phyloP scores from a whole-genome alignment of 305 asterid species.

The Fraxinus dipetala region DNA sequence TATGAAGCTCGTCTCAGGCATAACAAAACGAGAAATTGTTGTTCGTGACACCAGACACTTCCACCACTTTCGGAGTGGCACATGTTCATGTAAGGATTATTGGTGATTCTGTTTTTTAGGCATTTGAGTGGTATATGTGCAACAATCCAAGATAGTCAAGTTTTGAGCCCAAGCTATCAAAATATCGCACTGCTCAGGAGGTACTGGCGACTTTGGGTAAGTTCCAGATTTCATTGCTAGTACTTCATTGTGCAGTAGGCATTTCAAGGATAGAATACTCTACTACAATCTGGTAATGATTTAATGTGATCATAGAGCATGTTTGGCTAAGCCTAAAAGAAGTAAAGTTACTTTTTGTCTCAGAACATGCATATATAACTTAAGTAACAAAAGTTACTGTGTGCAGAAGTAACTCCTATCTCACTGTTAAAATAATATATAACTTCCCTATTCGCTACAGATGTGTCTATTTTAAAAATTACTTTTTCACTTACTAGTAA shows the following conservation, averaged over 20 bases:
- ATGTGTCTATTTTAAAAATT: neutral
- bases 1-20: slow-evolving; percentile 61
- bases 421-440: neutral
- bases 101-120: slow-evolving; percentile 47
- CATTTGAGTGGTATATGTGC: slow-evolving; percentile 6
- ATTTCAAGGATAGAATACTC: neutral
- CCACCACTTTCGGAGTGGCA: slow-evolving; percentile 65
- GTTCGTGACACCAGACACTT: slow-evolving; percentile 61
- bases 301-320: neutral
- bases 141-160: neutral
- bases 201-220: neutral
- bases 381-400: neutral
- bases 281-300: neutral
- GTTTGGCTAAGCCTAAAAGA: neutral
- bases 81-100: slow-evolving; percentile 73
- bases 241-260: neutral
- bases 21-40: slow-evolving; percentile 49
- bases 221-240: neutral
- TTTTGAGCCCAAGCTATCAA: slow-evolving; percentile 7
- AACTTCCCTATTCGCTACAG: neutral
- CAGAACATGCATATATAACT: neutral
- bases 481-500: neutral
- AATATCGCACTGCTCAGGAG: neutral
- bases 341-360: neutral
- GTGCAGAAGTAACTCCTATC: neutral